Evolutionary conservation across 2,329 filamentous ascomycete genomes (phyloP).

Genomic region (Mollisia scopiformis): DNA sequence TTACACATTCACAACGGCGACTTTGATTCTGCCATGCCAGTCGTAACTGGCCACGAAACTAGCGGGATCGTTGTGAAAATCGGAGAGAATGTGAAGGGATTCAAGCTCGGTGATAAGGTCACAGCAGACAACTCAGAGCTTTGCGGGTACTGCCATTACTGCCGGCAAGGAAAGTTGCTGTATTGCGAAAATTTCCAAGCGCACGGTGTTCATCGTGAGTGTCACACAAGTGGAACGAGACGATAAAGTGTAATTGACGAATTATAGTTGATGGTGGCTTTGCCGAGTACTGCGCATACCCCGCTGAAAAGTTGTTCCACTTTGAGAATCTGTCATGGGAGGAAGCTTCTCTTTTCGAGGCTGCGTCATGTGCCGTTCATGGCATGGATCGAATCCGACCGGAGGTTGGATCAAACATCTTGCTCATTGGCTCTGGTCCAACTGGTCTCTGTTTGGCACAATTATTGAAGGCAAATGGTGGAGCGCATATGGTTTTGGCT

Average conservation of each 20-base stretch:
- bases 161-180: slow-evolving; percentile 22
- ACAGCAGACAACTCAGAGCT: slow-evolving; percentile 24
- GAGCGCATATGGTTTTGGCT: slow-evolving; percentile 22
- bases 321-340: slow-evolving; percentile 23
- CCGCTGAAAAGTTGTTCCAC: slow-evolving; percentile 21
- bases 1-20: slow-evolving; percentile 22
- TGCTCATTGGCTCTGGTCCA: slow-evolving; percentile 20
- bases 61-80: slow-evolving; percentile 25
- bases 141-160: slow-evolving; percentile 24
- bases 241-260: background rate
- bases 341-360: slow-evolving; percentile 21
- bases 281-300: slow-evolving; percentile 23
- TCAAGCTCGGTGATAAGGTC: slow-evolving; percentile 24
- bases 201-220: slow-evolving; percentile 24
- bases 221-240: background rate
- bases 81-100: slow-evolving; percentile 22
- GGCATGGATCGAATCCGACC: slow-evolving; percentile 25
- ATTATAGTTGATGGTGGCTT: slow-evolving; percentile 20
- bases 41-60: slow-evolving; percentile 24
- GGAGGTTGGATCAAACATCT: slow-evolving; percentile 23
- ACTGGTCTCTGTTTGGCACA: slow-evolving; percentile 21
- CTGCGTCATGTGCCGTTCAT: slow-evolving; percentile 21
- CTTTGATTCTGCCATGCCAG: slow-evolving; percentile 21
- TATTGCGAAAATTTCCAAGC: slow-evolving; percentile 25
- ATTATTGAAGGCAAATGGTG: slow-evolving; percentile 21